phyloP scores from a whole-genome alignment of 2,329 filamentous ascomycete genomes.

The Cryphonectria parasitica region DNA sequence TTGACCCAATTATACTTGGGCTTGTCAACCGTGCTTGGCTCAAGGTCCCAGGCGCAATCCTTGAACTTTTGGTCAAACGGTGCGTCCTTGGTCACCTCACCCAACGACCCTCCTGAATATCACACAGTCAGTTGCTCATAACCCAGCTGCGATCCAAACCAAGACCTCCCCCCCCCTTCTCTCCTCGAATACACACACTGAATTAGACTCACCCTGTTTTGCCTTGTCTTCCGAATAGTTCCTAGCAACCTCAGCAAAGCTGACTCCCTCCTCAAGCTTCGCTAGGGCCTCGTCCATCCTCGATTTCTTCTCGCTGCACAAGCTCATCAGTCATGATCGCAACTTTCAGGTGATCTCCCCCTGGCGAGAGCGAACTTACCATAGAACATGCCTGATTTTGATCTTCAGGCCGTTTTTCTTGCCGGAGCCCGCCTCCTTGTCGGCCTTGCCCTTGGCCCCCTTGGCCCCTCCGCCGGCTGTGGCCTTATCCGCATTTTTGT shows the following conservation, averaged over 20 bases:
- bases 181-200: not conserved
- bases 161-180: too few relatives aligned
- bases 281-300: slow-evolving; percentile 77
- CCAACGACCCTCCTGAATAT: slow-evolving; percentile 65
- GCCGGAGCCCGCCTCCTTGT: slow-evolving; percentile 21
- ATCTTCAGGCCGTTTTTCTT: slow-evolving; percentile 67
- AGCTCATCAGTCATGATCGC: not conserved
- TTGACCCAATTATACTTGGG: slow-evolving; percentile 73
- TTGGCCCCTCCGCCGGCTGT: slow-evolving; percentile 31
- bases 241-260: slow-evolving; percentile 75
- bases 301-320: slow-evolving; percentile 72
- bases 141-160: not conserved
- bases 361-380: slow-evolving; percentile 37
- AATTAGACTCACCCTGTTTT: slow-evolving; percentile 54
- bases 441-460: slow-evolving; percentile 35
- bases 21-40: slow-evolving; percentile 64
- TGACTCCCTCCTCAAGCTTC: slow-evolving; percentile 67
- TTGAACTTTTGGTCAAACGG: slow-evolving; percentile 70
- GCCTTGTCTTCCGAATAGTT: slow-evolving; percentile 80
- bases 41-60: slow-evolving; percentile 70
- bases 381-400: slow-evolving; percentile 74
- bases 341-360: not conserved
- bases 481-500: slow-evolving; percentile 37
- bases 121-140: not conserved
- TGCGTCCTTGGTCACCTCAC: slow-evolving; percentile 68